Percentiles rank a stretch among this genome's conserved stretches.
These are phyloP conservation scores for Senecio squalidus DNA, from an alignment of 140 eudicot species.

Conservation along the genomic window DNA sequence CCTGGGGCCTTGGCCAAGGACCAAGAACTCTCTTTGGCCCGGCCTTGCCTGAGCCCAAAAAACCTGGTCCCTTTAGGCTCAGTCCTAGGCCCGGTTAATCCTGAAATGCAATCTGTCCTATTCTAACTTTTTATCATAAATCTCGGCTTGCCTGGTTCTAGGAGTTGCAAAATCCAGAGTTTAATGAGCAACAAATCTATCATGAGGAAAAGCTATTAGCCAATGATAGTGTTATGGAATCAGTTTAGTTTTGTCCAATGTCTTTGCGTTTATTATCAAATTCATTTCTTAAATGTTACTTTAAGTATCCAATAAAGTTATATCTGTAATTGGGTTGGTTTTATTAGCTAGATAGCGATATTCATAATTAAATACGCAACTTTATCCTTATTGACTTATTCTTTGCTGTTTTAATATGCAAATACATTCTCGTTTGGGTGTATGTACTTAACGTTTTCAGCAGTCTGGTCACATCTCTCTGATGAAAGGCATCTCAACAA, in stretches of 20 bases:
- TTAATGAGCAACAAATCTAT: slow-evolving; percentile 9
- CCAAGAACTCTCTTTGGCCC: too few relatives aligned
- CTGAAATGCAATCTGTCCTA: too few relatives aligned
- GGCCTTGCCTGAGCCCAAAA: too few relatives aligned
- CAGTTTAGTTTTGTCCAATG: not conserved
- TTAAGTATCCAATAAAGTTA: not conserved
- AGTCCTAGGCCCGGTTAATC: too few relatives aligned
- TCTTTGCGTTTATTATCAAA: not conserved
- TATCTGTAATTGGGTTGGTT: not conserved
- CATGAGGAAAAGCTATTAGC: not conserved
- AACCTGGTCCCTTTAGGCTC: too few relatives aligned
- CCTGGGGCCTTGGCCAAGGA: too few relatives aligned
- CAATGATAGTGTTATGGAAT: slow-evolving; percentile 1
- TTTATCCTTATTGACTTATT: not conserved
- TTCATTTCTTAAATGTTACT: not conserved
- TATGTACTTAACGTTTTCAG: slow-evolving; percentile 3
- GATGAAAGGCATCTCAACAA: slow-evolving; percentile 11
- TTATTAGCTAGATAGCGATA: slow-evolving; percentile 4
- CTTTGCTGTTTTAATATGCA: slow-evolving; percentile 1
- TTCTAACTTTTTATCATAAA: too few relatives aligned
- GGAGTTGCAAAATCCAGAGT: not conserved
- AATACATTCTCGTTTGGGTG: slow-evolving; percentile 9
- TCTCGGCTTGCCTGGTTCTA: too few relatives aligned
- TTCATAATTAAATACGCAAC: not conserved
- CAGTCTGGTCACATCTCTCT: slow-evolving; percentile 5